A percentile compares a stretch with the other conserved stretches of the same genome.
phyloP scores from a whole-genome alignment of 805 yeast species.

The Hagleromyces aurorensis region DNA sequence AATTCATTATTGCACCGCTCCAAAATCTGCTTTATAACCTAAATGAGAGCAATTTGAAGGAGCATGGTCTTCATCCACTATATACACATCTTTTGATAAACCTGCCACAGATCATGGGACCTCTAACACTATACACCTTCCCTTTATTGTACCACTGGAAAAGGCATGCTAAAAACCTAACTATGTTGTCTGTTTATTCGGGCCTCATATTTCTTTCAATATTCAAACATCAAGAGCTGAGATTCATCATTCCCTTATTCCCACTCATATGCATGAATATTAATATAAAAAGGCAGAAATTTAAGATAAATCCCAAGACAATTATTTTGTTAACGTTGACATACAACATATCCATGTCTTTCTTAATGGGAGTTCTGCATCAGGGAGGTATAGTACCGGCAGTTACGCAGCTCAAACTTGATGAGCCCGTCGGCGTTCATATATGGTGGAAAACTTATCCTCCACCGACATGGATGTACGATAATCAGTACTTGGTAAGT shows the following conservation, averaged over 20 bases:
- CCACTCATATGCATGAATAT: constrained; percentile 62
- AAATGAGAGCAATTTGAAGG: constrained; percentile 46
- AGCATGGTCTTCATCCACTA: constrained; percentile 78
- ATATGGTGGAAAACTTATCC: constrained; percentile 93
- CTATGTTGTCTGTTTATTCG: constrained; percentile 53
- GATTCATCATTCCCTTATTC: constrained; percentile 72
- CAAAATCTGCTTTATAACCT: constrained; percentile 73
- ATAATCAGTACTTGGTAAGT: constrained; percentile 17
- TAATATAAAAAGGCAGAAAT: constrained; percentile 28
- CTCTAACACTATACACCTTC: constrained; percentile 46
- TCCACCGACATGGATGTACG: constrained; percentile 83
- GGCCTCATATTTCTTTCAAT: constrained; percentile 56
- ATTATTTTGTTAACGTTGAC: constrained; percentile 42
- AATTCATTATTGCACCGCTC: constrained; percentile 53
- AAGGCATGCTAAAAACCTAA: constrained; percentile 29
- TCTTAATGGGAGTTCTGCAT: constrained; percentile 73
- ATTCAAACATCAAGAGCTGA: constrained; percentile 88
- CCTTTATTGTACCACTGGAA: constrained; percentile 2
- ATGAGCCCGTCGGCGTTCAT: constrained; percentile 31
- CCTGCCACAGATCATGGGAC: constrained; percentile 78
- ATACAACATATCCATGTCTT: constrained; percentile 53
- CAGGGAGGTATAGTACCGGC: constrained; percentile 87
- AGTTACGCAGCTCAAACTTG: no score
- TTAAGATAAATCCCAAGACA: constrained; percentile 13
- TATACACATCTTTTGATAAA: constrained; percentile 70